Evolutionary conservation across 352 stramenopile species (phyloP).

Genomic region (Globisporangium cylindrosporum): DNA sequence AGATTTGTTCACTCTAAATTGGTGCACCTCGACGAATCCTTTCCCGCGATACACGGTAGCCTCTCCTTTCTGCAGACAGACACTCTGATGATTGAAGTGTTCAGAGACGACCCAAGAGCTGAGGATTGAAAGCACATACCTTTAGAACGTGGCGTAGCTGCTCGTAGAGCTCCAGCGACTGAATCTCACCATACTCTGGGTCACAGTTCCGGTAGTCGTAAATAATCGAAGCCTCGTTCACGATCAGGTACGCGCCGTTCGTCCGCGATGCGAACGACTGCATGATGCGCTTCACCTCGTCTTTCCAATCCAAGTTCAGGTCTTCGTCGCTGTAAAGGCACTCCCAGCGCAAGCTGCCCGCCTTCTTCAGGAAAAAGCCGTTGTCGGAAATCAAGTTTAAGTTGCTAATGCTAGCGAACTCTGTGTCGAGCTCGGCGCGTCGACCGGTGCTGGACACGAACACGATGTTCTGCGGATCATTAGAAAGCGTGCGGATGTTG

Average conservation of each 20-base stretch:
- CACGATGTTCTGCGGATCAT: conserved; percentile 62
- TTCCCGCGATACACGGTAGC: conserved; percentile 52
- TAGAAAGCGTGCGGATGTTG: conserved; percentile 54
- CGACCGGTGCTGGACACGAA: conserved; percentile 68
- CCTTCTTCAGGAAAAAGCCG: conserved; percentile 61
- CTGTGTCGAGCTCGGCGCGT: conserved; percentile 46
- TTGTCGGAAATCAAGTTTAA: conserved; percentile 70
- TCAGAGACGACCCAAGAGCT: neutral
- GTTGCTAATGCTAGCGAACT: conserved; percentile 47
- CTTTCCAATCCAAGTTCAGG: conserved; percentile 91
- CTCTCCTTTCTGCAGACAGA: conserved; percentile 45
- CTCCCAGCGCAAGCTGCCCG: conserved; percentile 37
- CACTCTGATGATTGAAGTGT: neutral
- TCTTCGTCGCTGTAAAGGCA: conserved; percentile 54
- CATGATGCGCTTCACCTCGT: conserved; percentile 94
- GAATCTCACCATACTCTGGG: conserved; percentile 97
- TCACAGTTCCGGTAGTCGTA: conserved; percentile 99
- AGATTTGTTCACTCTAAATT: conserved; percentile 69
- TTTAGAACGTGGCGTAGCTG: conserved; percentile 94
- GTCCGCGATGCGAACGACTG: conserved; percentile 96
- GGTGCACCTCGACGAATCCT: conserved; percentile 73
- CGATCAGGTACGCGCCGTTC: conserved; percentile 97
- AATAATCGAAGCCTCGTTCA: conserved; percentile 95
- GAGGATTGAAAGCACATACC: conserved; percentile 30
- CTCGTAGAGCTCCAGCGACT: conserved; percentile 90